phyloP scores from a whole-genome alignment of 768 basidiomycete genomes.

The Lactarius akahatsu region DNA sequence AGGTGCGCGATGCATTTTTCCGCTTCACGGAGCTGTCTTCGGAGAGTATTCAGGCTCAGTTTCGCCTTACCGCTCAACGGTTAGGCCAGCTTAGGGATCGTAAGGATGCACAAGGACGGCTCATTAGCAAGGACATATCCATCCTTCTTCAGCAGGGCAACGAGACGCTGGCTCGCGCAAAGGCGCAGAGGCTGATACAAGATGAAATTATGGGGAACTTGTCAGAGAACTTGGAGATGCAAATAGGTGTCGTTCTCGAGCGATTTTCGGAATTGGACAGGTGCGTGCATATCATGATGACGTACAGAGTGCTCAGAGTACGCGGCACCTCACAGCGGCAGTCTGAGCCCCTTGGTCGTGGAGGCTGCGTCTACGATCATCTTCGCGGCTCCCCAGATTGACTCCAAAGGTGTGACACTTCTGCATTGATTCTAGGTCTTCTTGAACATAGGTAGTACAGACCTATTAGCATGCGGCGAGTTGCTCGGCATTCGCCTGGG shows the following conservation, averaged over 20 bases:
- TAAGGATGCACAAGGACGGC: conserved; percentile 61
- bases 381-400: conserved; percentile 54
- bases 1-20: conserved; percentile 31
- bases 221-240: conserved; percentile 64
- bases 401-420: conserved; percentile 52
- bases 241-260: conserved; percentile 60
- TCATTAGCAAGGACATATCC: conserved; percentile 67
- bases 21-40: background rate
- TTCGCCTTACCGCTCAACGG: conserved; percentile 61
- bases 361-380: conserved; percentile 73
- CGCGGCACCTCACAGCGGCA: conserved; percentile 34
- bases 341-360: conserved; percentile 51
- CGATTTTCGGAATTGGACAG: conserved; percentile 57
- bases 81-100: conserved; percentile 70
- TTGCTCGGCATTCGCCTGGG: conserved; percentile 58
- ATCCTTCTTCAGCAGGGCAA: conserved; percentile 62
- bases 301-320: background rate
- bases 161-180: conserved; percentile 63
- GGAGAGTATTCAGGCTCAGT: conserved; percentile 48
- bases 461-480: conserved; percentile 55
- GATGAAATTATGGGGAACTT: conserved; percentile 63
- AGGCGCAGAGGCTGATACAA: conserved; percentile 63
- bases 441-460: conserved; percentile 37
- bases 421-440: background rate
- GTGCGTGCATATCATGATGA: conserved; percentile 35